A percentile compares a stretch with the other conserved stretches of the same genome.
Evolutionary conservation across 306 rosid genomes (phyloP).

Genomic region (Elaeagnus macrophylla): DNA sequence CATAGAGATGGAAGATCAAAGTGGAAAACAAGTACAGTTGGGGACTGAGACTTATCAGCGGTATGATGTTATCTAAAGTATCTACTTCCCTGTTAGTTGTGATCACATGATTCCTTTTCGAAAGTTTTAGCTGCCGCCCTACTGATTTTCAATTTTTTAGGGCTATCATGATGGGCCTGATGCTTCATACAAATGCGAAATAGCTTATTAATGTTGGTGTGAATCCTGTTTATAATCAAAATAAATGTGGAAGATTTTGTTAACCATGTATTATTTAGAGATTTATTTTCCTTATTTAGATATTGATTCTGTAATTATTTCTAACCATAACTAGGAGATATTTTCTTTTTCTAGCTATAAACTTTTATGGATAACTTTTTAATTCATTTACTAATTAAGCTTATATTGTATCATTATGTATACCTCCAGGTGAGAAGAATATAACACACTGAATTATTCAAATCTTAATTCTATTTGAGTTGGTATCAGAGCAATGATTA

Average conservation of each 20-base stretch:
- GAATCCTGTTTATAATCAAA: too few species aligned
- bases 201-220: constrained; percentile 77
- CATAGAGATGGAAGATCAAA: constrained; percentile 85
- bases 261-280: too few species aligned
- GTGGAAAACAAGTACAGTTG: constrained; percentile 60
- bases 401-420: too few species aligned
- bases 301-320: constrained; percentile 70
- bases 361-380: too few species aligned
- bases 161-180: constrained; percentile 93
- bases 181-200: constrained; percentile 84
- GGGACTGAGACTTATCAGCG: constrained; percentile 76
- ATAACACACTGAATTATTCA: too few species aligned
- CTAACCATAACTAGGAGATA: constrained; percentile 60
- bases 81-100: constrained; percentile 4
- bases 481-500: too few species aligned
- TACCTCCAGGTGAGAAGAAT: too few species aligned
- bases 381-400: too few species aligned
- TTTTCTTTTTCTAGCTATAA: too few species aligned
- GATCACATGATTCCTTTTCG: constrained; percentile 2
- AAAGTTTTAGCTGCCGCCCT: constrained; percentile 7
- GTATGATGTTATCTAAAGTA: constrained; percentile 26
- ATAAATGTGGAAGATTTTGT: too few species aligned
- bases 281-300: too few species aligned
- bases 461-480: too few species aligned
- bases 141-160: constrained; percentile 36